Conservation (phyloP, 306 rosid genomes). For the Inga oerstediana region DNA sequence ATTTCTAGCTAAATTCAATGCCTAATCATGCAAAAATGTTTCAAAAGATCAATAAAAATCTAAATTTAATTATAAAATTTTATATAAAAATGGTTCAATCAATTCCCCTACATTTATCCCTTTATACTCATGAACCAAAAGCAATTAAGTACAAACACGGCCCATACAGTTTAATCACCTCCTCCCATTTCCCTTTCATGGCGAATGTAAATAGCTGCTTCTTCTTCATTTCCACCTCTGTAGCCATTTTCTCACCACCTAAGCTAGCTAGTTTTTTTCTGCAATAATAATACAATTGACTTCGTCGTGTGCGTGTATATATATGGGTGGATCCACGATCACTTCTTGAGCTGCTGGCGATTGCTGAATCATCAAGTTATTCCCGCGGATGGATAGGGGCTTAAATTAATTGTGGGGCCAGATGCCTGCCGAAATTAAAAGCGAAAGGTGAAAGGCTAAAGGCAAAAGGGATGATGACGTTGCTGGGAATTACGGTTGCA, state of each 20-base stretch:
- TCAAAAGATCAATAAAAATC: no score
- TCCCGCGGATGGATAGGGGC: not conserved
- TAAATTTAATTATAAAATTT: no score
- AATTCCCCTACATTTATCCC: no score
- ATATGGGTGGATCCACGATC: not conserved
- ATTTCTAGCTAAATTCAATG: no score
- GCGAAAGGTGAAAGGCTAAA: not conserved
- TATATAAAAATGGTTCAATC: no score
- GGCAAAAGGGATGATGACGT: not conserved
- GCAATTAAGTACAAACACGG: no score
- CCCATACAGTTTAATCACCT: conserved; percentile 24
- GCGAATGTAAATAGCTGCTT: not conserved
- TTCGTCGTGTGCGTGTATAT: not conserved
- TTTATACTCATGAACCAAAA: no score
- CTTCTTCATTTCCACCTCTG: not conserved
- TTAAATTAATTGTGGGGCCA: not conserved
- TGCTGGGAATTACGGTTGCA: not conserved
- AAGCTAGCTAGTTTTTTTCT: not conserved
- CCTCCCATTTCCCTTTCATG: conserved; percentile 46
- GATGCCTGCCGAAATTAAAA: not conserved
- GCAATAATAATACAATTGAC: not conserved
- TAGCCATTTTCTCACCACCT: not conserved
- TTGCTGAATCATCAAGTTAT: not conserved
- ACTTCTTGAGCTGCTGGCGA: not conserved
- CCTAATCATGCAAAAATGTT: no score